Evolutionary conservation across 331 rosid species (phyloP), one percentile per base, ranked within the genome.

Genomic region (Ulmus americana): DNA sequence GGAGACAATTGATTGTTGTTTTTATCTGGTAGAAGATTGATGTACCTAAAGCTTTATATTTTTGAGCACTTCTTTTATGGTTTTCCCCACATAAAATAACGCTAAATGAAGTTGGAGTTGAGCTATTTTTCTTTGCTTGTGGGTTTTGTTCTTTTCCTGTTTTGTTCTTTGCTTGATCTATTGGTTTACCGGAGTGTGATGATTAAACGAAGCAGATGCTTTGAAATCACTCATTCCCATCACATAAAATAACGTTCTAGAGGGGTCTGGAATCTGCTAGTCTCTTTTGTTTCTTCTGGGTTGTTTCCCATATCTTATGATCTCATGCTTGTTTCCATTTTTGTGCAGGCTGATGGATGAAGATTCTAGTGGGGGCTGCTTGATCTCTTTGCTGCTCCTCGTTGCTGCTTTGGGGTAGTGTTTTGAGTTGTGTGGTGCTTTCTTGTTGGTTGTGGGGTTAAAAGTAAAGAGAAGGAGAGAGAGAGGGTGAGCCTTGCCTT

Each of bases 171-270:
- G 45, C 76, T 80, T 64, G 73, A 18, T 53, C 79, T 43, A 38
- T 76, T 59, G 60, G 72, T 51, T 72, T 72, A 39, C 15, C 55
- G 18, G 46, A 7, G 54, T 39, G 12, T 40, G 20, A 46, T 28
- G 56, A 45, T 65, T 66, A 38, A 20, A 57, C 11, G 38, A 10
- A 40, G 6, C 58, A 48, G 60, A 45, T 58, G 69, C 77, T 64
- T 65, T 51, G 4, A 47, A 38, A 9, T 55, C 72, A 54, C 69
- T 75, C 76, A 20, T 49, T 67, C 67, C 43, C 74, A 10, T 54
- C 80, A 76, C 84, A 79, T 82, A 73, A 79, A 79, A 79, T 82
- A 76, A 82, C 80, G 80, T 63, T 76, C 71, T 61, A 22, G 52
- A 13, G 44, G 54, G 16, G 51, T 75, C 60, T 71, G n/a, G 59